Base-by-base conservation (phyloP, 495 filamentous ascomycete genomes). In the Xylaria intraflava region DNA sequence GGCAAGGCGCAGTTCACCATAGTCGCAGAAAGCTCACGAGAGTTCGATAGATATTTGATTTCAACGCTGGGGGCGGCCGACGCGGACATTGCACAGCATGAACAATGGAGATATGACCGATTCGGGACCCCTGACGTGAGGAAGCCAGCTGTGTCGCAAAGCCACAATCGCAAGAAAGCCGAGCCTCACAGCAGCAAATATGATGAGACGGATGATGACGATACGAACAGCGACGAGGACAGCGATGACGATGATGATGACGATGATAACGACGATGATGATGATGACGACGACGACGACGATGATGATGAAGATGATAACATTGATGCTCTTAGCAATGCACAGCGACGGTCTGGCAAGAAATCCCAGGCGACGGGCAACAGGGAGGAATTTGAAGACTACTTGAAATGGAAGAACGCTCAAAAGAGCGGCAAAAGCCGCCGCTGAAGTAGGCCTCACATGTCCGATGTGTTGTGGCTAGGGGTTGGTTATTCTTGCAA, bases 41-140 rank as follows among this genome's bases (percentile, higher is more conserved):
- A 68, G 44, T 68, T 68, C 46, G 57, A 61, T 31, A 20, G 38
- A 19, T 68, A 67, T 16, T 35, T 68, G 8, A 49, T 43, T 16
- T 31, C 23, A 2, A 56, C 57, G 14, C 57, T 56, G 20, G 57
- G 57, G 11, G 57, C 46, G 19, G 33, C 30, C n/a, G 57, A 60
- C 6, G 40, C 52, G n/a, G 53, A 60, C 10, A 44, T 60, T n/a
- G 57, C 57, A 40, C 47, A 29, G 9, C 53, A 46, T 22, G 57
- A 60, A 36, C 17, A 55, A 27, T 44, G 42, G 41, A 49, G 56
- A 39, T 35, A n/a, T 22, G 55, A 58, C 29, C 35, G 48, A 5
- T 51, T 51, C 24, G 24, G 46, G 17, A 49, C 31, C 23, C n/a
- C 16, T 12, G 48, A n/a, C 0, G 35, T 22, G 22, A 42, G 24